Evolutionary conservation across 805 yeast species (phyloP), one percentile per base, ranked within the genome.

Genomic region (Cyberlindnera japonica): DNA sequence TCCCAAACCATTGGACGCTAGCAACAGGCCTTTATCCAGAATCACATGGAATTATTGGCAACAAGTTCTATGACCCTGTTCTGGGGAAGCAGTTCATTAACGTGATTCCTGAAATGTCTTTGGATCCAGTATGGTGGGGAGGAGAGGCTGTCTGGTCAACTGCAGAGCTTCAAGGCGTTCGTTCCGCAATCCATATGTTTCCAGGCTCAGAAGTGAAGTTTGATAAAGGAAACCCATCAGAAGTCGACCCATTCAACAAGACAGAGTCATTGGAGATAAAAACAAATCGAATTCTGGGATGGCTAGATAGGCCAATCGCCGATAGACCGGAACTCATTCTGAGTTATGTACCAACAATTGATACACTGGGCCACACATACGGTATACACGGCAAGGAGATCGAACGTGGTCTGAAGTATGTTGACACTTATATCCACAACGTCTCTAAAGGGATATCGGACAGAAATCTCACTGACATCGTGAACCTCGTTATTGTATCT

Each of bases 91-190:
- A 75, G 50, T 89, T 89, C 59, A 64, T 79, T 32, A 81, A 83
- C 52, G 78, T 81, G 12, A 64, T 81, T 41, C 77, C 80, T 0
- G 63, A 62, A 21, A 58, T 57, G 43, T 79, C 83, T 4, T 55
- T 75, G 19, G 75, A 72, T 27, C 65, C 61, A n/a, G 72, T 66
- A 17, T 89, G 79, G 71, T 89, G 96, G 95, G 91, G 89, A 18
- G 95, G 95, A 18, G 93, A 86, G 57, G 93, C 96, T 0, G 55
- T 90, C 16, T 90, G 97, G 97, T 64, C 72, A 23, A 85, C 95
- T 1, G 88, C 91, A 0, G 68, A 67, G 21, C 58, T 60, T 15
- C 83, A 83, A 44, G 81, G 79, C 6, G 72, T 82, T 2, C 64
- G 65, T 3, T 63, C 83, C 5, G 95, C 89, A 0, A 82, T 87